Evolutionary conservation across 139 green algal species (phyloP), one percentile per base, ranked within the genome.

Genomic region (Micractinium conductrix): DNA sequence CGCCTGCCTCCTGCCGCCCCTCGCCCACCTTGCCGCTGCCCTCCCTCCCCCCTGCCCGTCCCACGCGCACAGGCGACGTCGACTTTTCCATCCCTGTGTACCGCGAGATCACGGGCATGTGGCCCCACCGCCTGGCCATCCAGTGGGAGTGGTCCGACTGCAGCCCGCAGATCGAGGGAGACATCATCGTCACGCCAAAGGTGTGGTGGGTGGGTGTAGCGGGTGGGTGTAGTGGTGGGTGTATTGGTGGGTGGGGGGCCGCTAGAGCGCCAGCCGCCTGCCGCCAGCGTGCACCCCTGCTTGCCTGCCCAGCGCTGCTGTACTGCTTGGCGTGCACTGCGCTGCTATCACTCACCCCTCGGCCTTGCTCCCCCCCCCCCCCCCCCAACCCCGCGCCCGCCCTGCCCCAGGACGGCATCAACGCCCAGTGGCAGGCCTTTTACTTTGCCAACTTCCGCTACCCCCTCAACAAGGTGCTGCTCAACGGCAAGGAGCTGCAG

Each of bases 81-180:
- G 69, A 85, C 60, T 84, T 84, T 62, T 84, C 78, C 60, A 84
- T 78, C 69, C 80, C 80, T 9, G 80, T 58, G 26, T 85, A 80
- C 69, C 53, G 62, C 3, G 68, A 72, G 3, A 74, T 85, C 80
- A 85, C 80, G 4, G 80, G 80, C 80, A 78, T 76, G 62, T 85
- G 80, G 80, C 80, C 80, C 68, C 67, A 85, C 80, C 68, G 80
- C 68, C 80, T 85, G 48, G 28, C 9, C 17, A 55, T 85, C 26
- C 37, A 75, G 68, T 85, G 80, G 80, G 80, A 85, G 69, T 80
- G 69, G 80, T 43, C 43, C 50, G 80, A 85, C 80, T 85, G 80
- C 69, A 80, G 69, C 4, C 22, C 43, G 40, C 94, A 93, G 91
- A 95, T 91, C 75, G 89, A 94, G 65, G 90, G 91, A 78, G 86